phyloP scores from a whole-genome alignment of 805 yeast species.

The Candida xiaguanensis region DNA sequence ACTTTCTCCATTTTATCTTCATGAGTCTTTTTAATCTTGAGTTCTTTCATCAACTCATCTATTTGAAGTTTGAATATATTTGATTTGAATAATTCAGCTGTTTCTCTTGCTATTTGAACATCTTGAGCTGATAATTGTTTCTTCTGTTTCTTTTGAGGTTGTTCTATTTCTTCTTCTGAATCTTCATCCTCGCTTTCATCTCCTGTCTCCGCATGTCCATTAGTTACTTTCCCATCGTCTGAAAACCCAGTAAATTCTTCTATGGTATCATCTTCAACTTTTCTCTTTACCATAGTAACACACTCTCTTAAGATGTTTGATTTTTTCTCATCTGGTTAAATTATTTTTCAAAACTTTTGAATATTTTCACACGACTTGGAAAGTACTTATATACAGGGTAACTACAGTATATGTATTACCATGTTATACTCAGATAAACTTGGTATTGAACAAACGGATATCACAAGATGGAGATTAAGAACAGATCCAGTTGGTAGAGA shows the following conservation, averaged over 20 bases:
- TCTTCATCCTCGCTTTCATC: constrained; percentile 18
- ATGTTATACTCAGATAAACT: constrained; percentile 64
- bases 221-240: constrained; percentile 6
- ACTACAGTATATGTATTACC: background rate
- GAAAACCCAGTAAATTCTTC: constrained; percentile 7
- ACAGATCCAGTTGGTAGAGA: constrained; percentile 73
- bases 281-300: constrained; percentile 23
- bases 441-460: constrained; percentile 68
- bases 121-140: constrained; percentile 63
- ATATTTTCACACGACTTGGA: constrained; percentile 5
- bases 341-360: constrained; percentile 1
- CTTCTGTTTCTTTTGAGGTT: constrained; percentile 30
- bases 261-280: constrained; percentile 13
- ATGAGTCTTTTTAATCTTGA: constrained; percentile 68
- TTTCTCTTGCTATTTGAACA: constrained; percentile 86
- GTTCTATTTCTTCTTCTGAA: constrained; percentile 9
- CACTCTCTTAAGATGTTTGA: background rate
- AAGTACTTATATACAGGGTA: constrained; percentile 2
- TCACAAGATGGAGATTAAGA: constrained; percentile 67
- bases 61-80: constrained; percentile 94
- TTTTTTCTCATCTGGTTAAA: constrained; percentile 2
- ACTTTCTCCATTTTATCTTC: constrained; percentile 67
- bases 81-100: constrained; percentile 91
- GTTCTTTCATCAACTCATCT: constrained; percentile 83
- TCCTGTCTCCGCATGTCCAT: constrained; percentile 24